Conservation (phyloP, 257 asterid genomes). For the Solanum pinnatisectum region DNA sequence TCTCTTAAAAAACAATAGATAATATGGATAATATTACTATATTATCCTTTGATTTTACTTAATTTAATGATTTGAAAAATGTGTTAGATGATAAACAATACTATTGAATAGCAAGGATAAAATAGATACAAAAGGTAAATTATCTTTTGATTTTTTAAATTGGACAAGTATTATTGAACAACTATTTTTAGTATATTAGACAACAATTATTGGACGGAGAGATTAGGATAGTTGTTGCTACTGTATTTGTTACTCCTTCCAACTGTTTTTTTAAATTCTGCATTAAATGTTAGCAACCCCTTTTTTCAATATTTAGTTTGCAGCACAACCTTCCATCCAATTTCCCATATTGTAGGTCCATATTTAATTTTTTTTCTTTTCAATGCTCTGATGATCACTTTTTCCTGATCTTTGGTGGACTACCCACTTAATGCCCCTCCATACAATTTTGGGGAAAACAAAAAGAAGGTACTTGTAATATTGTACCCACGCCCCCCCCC, state of each 20-base stretch:
- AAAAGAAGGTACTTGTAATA: too few species aligned
- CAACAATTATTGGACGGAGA: too few species aligned
- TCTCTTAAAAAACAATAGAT: too few species aligned
- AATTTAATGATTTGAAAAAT: too few species aligned
- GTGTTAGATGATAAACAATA: too few species aligned
- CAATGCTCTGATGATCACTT: neutral
- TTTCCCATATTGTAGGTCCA: neutral
- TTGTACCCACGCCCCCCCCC: neutral
- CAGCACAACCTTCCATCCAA: neutral
- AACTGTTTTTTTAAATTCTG: constrained; percentile 9
- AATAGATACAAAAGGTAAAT: too few species aligned
- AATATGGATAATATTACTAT: too few species aligned
- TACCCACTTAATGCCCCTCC: neutral
- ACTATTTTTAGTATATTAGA: fast-evolving
- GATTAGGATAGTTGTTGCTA: too few species aligned
- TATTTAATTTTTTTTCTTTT: neutral
- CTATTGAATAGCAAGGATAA: too few species aligned
- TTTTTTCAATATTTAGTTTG: neutral
- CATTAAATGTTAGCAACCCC: neutral
- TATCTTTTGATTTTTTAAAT: too few species aligned
- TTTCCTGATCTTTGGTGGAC: neutral
- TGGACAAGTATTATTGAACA: too few species aligned
- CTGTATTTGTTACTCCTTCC: constrained; percentile 7
- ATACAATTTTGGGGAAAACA: neutral
- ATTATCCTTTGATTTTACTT: too few species aligned